Evolutionary conservation across 2,329 filamentous ascomycete genomes (phyloP).

Genomic region (Sclerotinia borealis): DNA sequence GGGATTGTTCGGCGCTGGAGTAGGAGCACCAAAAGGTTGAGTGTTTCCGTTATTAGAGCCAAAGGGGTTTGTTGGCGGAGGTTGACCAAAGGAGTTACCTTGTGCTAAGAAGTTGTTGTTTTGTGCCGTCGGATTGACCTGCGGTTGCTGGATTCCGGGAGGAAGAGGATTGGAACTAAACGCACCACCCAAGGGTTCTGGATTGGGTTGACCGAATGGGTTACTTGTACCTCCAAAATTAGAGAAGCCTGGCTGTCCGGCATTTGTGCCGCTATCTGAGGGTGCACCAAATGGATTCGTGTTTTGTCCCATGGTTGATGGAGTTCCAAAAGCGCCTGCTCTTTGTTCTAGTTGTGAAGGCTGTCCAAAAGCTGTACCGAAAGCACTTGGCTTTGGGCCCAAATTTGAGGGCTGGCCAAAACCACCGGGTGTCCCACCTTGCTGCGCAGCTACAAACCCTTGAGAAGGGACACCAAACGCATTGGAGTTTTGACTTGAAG

Average conservation of each 20-base stretch:
- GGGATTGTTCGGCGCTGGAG: constrained; percentile 9
- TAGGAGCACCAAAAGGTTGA: constrained; percentile 39
- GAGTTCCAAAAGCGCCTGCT: constrained; percentile 36
- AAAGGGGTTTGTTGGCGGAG: constrained; percentile 33
- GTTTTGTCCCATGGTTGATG: constrained; percentile 34
- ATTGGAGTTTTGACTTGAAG: constrained; percentile 33
- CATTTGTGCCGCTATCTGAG: not conserved
- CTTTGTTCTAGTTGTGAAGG: constrained; percentile 7
- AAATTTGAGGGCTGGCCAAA: constrained; percentile 37
- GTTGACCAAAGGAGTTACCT: constrained; percentile 33
- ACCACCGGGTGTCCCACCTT: constrained; percentile 29
- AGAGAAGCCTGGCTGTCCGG: constrained; percentile 12
- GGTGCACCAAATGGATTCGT: constrained; percentile 31
- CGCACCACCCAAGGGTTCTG: constrained; percentile 11
- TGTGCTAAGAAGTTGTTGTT: constrained; percentile 10
- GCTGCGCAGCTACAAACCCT: constrained; percentile 14
- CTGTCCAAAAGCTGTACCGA: constrained; percentile 17
- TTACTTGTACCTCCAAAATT: constrained; percentile 5
- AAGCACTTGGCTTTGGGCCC: constrained; percentile 31
- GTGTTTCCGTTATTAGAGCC: not conserved
- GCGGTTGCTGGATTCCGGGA: constrained; percentile 1
- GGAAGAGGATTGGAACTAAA: constrained; percentile 5
- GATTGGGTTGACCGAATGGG: not conserved
- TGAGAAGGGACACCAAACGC: constrained; percentile 16
- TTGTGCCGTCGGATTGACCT: not conserved